Base-by-base conservation (phyloP, 805 yeast genomes). In the Yamadazyma philogaea region DNA sequence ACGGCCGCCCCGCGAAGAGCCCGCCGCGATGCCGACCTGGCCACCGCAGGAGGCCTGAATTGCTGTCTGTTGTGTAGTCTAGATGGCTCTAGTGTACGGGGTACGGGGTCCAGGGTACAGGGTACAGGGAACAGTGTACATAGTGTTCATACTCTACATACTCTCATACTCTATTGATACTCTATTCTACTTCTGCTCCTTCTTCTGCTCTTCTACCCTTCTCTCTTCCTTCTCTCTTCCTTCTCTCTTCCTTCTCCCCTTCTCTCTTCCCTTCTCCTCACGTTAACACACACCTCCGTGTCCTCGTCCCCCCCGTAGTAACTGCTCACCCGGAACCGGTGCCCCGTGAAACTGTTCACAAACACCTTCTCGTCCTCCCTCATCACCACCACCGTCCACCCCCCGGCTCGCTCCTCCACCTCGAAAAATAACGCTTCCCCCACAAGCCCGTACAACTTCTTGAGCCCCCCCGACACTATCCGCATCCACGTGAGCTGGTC, bases 401-500 rank as follows among this genome's bases (percentile, higher is more conserved):
- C n/a, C 41, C 2, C 40, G 19, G 42, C 47, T 4, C 34, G 34
- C 8, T 48, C 42, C 14, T 64, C 48, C 3, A 66, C 39, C 36
- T 63, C 68, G 46, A 53, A 62, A 39, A 54, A 63, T 7, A 59
- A 27, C 0, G 70, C 53, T 43, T 63, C 64, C 3, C 72, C 72
- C 14, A 60, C 48, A 10, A 66, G 39, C 1, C 72, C 72, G 40
- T 66, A 56, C 21, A 63, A 45, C 30, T 56, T 59, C 5, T 48
- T 46, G n/a, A 66, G 43, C 21, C 60, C 52, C 4, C 50, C 47
- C 4, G 44, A 24, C 3, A 66, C 44, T 1, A 64, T 45, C 6
- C 62, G 37, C 31, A 58, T 57, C 70, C 70, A 65, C n/a, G 66
- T 56, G 12, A 64, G 48, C 15, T 49, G 30, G 37, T 64, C 72